A percentile compares a stretch with the other conserved stretches of the same genome.
Conservation (phyloP, 1,139 yeast genomes). For the Pichia sp. region DNA sequence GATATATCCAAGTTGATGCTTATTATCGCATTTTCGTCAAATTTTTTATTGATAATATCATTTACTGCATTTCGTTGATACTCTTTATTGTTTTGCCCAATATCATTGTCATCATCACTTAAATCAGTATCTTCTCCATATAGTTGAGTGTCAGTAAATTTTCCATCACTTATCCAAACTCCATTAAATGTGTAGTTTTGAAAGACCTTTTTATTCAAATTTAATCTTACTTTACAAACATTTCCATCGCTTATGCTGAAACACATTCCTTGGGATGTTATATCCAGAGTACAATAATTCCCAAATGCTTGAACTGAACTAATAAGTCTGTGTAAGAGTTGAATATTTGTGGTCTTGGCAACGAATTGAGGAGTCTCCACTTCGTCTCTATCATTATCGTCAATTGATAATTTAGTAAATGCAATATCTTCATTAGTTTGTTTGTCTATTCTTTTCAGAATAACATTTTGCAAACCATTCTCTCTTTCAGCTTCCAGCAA, state of each 20-base stretch:
- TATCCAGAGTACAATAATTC: constrained; percentile 22
- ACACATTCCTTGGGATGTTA: constrained; percentile 25
- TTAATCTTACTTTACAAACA: constrained; percentile 25
- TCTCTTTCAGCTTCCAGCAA: no score
- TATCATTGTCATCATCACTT: constrained; percentile 3
- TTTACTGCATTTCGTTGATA: constrained; percentile 9
- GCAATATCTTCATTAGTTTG: no score
- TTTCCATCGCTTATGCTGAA: constrained; percentile 28
- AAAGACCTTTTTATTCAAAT: constrained; percentile 25
- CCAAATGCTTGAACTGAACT: constrained; percentile 28
- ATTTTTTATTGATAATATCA: constrained; percentile 2
- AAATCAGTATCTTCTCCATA: constrained; percentile 13
- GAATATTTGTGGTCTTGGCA: constrained; percentile 24
- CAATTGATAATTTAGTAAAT: background rate
- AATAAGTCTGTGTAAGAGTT: constrained; percentile 22
- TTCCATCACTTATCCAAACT: constrained; percentile 16
- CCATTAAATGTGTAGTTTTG: constrained; percentile 14
- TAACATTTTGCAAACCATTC: no score
- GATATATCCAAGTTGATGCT: constrained; percentile 34
- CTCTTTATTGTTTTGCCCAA: no score
- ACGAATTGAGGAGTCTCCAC: constrained; percentile 16
- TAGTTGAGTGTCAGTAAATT: constrained; percentile 7
- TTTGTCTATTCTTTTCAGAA: no score
- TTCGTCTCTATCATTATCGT: background rate
- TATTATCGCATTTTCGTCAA: constrained; percentile 15